Evolutionary conservation across 2,329 filamentous ascomycete genomes (phyloP), one percentile per base, ranked within the genome.

Genomic region (Xylaria sp.): DNA sequence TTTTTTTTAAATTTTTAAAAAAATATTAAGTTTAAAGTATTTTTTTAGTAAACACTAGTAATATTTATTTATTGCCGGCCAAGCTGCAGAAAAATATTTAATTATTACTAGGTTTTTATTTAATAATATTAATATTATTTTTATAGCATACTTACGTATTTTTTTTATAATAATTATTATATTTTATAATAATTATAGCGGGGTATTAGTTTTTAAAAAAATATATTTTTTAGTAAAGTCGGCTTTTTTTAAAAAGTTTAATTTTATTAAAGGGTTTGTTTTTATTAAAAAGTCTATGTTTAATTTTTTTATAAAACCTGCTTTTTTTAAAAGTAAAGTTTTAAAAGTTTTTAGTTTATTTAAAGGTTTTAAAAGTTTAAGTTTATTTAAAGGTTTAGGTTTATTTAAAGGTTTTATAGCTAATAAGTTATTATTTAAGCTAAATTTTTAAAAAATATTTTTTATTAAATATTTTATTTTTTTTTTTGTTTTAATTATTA

Each of bases 381-480:
- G 6, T 34, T 34, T 44, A 25, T 44, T 44, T 44, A 44, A 44
- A 44, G 13, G 10, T 4, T 44, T 44, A 34, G 6, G 4, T 44
- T 44, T 39, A 37, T 63, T 63, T 48, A 46, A 34, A 56, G 25
- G n/a, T 39, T 62, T 54, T 54, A 52, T 52, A 12, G 3, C 63
- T n/a, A 51, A 32, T 58, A 66, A 13, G 15, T 67, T 59, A 48
- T 68, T 68, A 9, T 63, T 55, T 34, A 28, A 13, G 15, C 37
- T 63, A 64, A 63, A 58, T 28, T 39, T 25, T 37, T 48, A 46
- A 15, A 63, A 58, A 32, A 58, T 68, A 44, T 20, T 68, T 58
- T 68, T 64, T 34, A 28, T 64, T 44, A 68, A 52, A 23, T 67
- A 51, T 63, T 63, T 34, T 41, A 1, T 12, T 54, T n/a, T n/a